phyloP scores from a whole-genome alignment of 2,329 filamentous ascomycete species.

The Anthostomella pinea region DNA sequence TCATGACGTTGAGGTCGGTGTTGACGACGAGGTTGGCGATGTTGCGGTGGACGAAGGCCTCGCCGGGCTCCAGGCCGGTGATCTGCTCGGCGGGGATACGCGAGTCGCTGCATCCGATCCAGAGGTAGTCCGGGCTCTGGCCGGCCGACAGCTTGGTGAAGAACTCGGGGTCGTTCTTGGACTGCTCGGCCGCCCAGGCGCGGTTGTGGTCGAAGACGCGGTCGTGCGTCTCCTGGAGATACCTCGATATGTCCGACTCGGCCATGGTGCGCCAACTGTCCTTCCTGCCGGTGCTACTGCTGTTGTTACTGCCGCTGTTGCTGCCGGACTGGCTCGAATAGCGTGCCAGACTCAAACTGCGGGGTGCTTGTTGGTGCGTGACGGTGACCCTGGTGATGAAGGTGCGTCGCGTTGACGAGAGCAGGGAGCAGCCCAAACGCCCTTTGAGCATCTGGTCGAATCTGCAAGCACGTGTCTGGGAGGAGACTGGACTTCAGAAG shows the following conservation, averaged over 20 bases:
- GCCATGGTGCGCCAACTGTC: conserved; percentile 23
- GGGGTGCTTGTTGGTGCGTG: not conserved
- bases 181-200: conserved; percentile 61
- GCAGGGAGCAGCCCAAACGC: conserved; percentile 12
- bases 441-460: conserved; percentile 11
- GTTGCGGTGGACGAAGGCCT: conserved; percentile 93
- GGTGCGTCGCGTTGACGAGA: conserved; percentile 7
- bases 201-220: conserved; percentile 68
- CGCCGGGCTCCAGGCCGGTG: conserved; percentile 77
- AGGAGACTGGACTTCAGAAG: not conserved
- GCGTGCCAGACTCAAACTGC: conserved; percentile 5
- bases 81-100: conserved; percentile 90
- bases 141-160: conserved; percentile 63
- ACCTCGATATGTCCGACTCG: conserved; percentile 43
- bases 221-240: conserved; percentile 63
- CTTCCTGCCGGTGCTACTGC: not conserved
- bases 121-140: conserved; percentile 70
- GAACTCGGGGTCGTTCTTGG: conserved; percentile 58
- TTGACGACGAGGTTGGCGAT: conserved; percentile 85
- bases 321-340: conserved; percentile 11
- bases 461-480: not conserved
- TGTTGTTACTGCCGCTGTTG: conserved; percentile 2
- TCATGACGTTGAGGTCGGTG: conserved; percentile 75
- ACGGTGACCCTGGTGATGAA: not conserved
- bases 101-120: conserved; percentile 89